These are phyloP conservation scores for Pyricularia pennisetigena DNA, from an alignment of 2,329 filamentous ascomycete species.

Conservation along the genomic window DNA sequence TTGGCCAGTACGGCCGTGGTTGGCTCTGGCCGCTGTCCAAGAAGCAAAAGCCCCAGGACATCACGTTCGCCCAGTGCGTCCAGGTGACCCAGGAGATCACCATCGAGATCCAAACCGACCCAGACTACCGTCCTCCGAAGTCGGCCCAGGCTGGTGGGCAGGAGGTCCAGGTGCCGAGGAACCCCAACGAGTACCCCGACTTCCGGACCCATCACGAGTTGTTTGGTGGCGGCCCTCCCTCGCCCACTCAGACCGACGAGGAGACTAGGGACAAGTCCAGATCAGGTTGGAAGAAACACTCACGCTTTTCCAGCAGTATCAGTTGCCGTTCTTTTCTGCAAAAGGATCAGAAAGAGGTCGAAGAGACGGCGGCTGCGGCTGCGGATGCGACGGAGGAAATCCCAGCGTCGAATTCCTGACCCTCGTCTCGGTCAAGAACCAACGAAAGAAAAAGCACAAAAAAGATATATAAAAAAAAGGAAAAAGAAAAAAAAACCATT, in stretches of 20 bases:
- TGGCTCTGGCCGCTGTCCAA: background rate
- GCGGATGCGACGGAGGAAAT: background rate
- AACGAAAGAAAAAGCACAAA: background rate
- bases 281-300: background rate
- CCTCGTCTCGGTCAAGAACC: too few species aligned
- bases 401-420: background rate
- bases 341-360: background rate
- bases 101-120: background rate
- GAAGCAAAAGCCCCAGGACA: background rate
- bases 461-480: too few species aligned
- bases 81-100: slow-evolving; percentile 4
- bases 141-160: background rate
- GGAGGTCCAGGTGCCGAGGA: background rate
- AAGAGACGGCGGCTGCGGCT: background rate
- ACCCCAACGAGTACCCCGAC: slow-evolving; percentile 2
- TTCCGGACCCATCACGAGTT: background rate
- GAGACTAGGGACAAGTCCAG: background rate
- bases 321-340: background rate
- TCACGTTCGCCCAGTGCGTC: slow-evolving; percentile 1
- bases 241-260: background rate
- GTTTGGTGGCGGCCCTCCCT: background rate
- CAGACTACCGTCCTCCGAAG: background rate
- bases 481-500: background rate
- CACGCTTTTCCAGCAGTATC: background rate
- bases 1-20: background rate